Evolutionary conservation across 352 stramenopile species (phyloP), one percentile per base, ranked within the genome.

Genomic region (Pythium sukuiense): DNA sequence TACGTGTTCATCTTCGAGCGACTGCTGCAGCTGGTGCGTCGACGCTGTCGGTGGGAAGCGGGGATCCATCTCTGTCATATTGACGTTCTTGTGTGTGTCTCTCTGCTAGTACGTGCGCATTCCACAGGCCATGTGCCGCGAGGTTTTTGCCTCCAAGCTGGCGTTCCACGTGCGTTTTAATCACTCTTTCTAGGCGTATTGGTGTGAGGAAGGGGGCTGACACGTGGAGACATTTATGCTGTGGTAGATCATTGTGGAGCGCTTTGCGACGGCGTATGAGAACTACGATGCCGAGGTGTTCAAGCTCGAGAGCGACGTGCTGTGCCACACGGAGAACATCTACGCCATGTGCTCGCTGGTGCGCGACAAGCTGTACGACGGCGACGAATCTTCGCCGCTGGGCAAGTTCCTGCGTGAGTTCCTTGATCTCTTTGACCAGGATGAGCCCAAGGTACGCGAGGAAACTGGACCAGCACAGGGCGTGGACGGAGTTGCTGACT

Each of bases 1-100:
- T 79, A 80, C 26, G 67, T 76, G n/a, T 88, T 90, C 37, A 13
- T 92, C 52, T 89, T 87, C 63, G 81, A 89, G 37, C 72, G 83
- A 6, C 61, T 94, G 55, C 63, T 90, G 8, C 81, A 93, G 35
- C 62, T 93, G 50, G 59, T 86, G 43, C 55, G 74, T 69, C 11
- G 3, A 18, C 26, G 1, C 6, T 50, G 7, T 20, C 11, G 20
- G 8, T 29, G 20, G 20, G 20, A 24, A 24, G 20, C 20, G 20
- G 20, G 20, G 20, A 41, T 32, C 29, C 56, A 9, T 32, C 16
- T 14, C 39, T 54, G 20, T 3, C 46, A 6, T n/a, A 29, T n/a
- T 55, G 13, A 55, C 48, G 4, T 7, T 37, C 24, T n/a, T 8
- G 26, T 56, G 37, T 43, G 14, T 18, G 14, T 43, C 7, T 24